A percentile compares a stretch with the other conserved stretches of the same genome.
Evolutionary conservation across 768 basidiomycete species (phyloP).

Genomic region (Rhodotorula kratochvilovae): DNA sequence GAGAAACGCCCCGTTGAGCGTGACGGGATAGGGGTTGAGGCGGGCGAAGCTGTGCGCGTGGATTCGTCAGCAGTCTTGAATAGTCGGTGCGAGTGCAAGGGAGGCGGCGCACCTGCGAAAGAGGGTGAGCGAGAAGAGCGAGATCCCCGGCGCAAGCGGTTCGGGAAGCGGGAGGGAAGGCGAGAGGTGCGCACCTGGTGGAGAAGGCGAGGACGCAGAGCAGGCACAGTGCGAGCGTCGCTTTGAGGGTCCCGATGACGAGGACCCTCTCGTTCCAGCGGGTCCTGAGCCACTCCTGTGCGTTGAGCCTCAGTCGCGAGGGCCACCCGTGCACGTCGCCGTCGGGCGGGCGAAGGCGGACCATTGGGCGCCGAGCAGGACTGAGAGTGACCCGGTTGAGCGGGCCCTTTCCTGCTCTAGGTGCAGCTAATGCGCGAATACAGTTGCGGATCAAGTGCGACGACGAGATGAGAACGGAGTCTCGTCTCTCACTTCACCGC

Average conservation of each 20-base stretch:
- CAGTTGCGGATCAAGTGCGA: too few relatives aligned
- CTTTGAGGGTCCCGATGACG: conserved; percentile 7
- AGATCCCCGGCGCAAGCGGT: not conserved
- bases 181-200: not conserved
- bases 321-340: not conserved
- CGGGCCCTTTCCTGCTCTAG: not conserved
- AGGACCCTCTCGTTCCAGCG: not conserved
- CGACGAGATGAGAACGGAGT: too few relatives aligned
- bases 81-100: too few relatives aligned
- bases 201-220: conserved; percentile 11
- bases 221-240: conserved; percentile 18
- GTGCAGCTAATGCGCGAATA: too few relatives aligned
- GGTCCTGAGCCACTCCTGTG: not conserved
- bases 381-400: not conserved
- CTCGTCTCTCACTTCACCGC: not conserved
- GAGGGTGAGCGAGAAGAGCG: not conserved
- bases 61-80: too few relatives aligned
- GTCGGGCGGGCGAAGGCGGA: not conserved
- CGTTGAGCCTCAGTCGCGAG: not conserved
- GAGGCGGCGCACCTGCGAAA: not conserved
- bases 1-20: conserved; percentile 85
- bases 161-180: not conserved
- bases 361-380: not conserved
- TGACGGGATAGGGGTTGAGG: conserved; percentile 80
- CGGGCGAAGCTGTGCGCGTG: conserved; percentile 50